Base-by-base conservation (phyloP, 2,329 filamentous ascomycete species). In the Ceratocystis albifundus region DNA sequence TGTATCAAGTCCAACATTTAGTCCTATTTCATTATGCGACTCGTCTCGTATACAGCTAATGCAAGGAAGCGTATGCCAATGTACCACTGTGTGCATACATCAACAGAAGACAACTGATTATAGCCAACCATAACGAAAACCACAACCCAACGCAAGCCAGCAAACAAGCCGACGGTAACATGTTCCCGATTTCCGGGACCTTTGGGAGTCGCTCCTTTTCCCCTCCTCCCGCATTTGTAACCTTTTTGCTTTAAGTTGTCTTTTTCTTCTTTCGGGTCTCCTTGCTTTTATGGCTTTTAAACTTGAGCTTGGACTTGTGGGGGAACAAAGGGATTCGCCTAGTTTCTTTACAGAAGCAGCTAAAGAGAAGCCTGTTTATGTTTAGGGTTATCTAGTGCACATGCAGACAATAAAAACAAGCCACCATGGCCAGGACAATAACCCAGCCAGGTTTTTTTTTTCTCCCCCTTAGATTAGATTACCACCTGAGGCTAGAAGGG, bases 291-390 rank as follows among this genome's bases (percentile, higher is more conserved):
- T 20, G 7, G 22, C 15, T 12, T 3, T 57, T n/a, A 12, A 17
- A 17, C 53, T 30, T 5, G 8, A 57, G 53, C 53, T 57, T 57
- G 15, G 53, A 57, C 53, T 57, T 57, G 53, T 28, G 53, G 53
- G 48, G 53, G 53, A 57, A 57, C 53, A 57, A 57, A 57, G 53
- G 28, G 10, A 57, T 25, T 50, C 53, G 20, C 36, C 3, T 41
- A 4, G 3, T 41, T 41, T 41, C 36, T 41, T 41, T 12, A 20
- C n/a, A 3, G n/a, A 10, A 50, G 48, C n/a, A n/a, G n/a, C 22
- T 20, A 50, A 4, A 20, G 7, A 48, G 48, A 25, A 20, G 48
- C 17, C 17, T 50, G n/a, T 50, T 50, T 50, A 50, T 50, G n/a
- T 50, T 50, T 50, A 50, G 48, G 48, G 48, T 50, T 50, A 50